A percentile compares a stretch with the other conserved stretches of the same genome.
phyloP scores from a whole-genome alignment of 2,329 filamentous ascomycete species.

The Geoglossum cookeanum region DNA sequence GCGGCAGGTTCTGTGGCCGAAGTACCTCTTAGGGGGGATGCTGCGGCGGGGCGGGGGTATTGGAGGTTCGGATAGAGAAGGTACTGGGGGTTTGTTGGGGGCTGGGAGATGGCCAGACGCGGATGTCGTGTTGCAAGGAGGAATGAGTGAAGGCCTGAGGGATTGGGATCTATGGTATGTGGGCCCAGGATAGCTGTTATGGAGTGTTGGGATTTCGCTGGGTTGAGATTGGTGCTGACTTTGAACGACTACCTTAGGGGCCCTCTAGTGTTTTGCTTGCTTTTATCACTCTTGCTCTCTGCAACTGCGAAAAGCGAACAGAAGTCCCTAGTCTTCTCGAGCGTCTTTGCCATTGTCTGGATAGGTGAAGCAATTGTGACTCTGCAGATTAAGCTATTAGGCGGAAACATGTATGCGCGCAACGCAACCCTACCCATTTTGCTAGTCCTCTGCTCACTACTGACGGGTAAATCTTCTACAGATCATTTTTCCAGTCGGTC shows the following conservation, averaged over 20 bases:
- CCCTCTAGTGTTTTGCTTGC: conserved; percentile 79
- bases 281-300: conserved; percentile 74
- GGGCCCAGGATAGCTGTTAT: conserved; percentile 3
- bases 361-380: conserved; percentile 92
- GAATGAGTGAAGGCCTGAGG: conserved; percentile 73
- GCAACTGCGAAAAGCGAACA: conserved; percentile 63
- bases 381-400: conserved; percentile 89
- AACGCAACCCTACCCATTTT: not conserved
- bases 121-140: conserved; percentile 43
- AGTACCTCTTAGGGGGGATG: conserved; percentile 64
- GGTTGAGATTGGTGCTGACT: conserved; percentile 9
- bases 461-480: conserved; percentile 24
- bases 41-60: conserved; percentile 38
- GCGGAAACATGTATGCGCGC: conserved; percentile 76
- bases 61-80: conserved; percentile 36
- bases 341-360: conserved; percentile 94
- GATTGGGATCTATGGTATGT: conserved; percentile 87
- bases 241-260: conserved; percentile 37
- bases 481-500: conserved; percentile 92
- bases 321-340: conserved; percentile 78
- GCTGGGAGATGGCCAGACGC: conserved; percentile 49
- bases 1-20: conserved; percentile 89
- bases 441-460: not conserved
- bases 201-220: conserved; percentile 6
- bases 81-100: conserved; percentile 26